Percentiles rank a stretch among this genome's conserved stretches.
Evolutionary conservation across 495 filamentous ascomycete genomes (phyloP).

Genomic region (Pseudomonodictys pantanalensis): DNA sequence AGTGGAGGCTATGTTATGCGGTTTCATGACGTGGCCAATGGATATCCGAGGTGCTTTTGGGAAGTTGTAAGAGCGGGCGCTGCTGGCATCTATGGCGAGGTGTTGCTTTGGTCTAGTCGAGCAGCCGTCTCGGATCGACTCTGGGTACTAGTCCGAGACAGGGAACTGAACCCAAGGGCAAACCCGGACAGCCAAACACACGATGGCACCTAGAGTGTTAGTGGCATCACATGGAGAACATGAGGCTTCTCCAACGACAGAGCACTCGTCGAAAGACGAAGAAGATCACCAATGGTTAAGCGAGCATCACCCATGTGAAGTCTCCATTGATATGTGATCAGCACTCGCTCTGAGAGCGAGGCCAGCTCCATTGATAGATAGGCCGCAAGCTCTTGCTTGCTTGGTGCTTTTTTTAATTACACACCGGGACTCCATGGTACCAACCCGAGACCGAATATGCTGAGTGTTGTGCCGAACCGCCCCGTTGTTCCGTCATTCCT

Average conservation of each 20-base stretch:
- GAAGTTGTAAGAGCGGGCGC: no score
- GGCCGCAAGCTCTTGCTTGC: slow-evolving; percentile 33
- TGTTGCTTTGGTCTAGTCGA: no score
- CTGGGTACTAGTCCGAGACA: no score
- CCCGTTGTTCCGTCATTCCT: background rate
- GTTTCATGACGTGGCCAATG: no score
- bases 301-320: slow-evolving; percentile 41
- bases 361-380: slow-evolving; percentile 37
- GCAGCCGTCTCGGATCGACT: no score
- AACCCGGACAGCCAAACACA: no score
- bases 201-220: background rate
- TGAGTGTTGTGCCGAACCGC: slow-evolving; percentile 18
- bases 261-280: slow-evolving; percentile 1
- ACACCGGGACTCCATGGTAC: slow-evolving; percentile 25
- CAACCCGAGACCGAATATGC: slow-evolving; percentile 22
- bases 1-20: no score
- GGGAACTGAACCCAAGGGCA: no score
- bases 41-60: no score
- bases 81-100: no score
- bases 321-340: slow-evolving; percentile 40
- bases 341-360: slow-evolving; percentile 23
- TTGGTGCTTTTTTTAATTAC: slow-evolving; percentile 30
- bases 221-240: background rate
- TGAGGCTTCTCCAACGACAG: background rate
- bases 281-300: slow-evolving; percentile 41